Conservation (phyloP, 1,284 basidiomycete species). For the Rhodotorula sp. region DNA sequence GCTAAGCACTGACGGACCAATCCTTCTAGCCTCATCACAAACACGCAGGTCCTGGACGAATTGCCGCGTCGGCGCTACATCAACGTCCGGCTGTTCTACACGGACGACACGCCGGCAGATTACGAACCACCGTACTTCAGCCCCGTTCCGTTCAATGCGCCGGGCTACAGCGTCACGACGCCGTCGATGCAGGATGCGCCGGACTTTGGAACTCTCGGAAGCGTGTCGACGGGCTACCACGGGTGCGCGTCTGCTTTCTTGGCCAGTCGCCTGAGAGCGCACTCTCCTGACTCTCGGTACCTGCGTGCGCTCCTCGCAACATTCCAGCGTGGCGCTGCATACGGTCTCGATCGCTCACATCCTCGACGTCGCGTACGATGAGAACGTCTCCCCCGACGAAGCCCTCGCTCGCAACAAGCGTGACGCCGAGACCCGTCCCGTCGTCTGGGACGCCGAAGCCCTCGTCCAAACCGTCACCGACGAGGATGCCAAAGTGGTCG, state of each 20-base stretch:
- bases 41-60: conserved; percentile 70
- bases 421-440: conserved; percentile 28
- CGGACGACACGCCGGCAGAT: conserved; percentile 63
- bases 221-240: conserved; percentile 30
- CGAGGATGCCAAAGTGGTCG: conserved; percentile 13
- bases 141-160: conserved; percentile 7
- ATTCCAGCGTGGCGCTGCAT: conserved; percentile 21
- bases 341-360: conserved; percentile 38
- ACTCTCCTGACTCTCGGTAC: too few species aligned
- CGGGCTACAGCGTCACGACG: conserved; percentile 23
- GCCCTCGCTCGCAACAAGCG: conserved; percentile 21
- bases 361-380: conserved; percentile 39
- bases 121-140: conserved; percentile 40
- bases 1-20: background rate
- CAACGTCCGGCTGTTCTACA: conserved; percentile 79
- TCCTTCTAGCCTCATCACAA: conserved; percentile 64
- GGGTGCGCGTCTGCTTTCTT: conserved; percentile 11
- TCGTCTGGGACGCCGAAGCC: conserved; percentile 40
- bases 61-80: conserved; percentile 73
- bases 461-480: conserved; percentile 24
- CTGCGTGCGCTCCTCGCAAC: background rate
- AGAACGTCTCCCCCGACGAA: conserved; percentile 23
- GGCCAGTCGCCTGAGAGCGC: background rate
- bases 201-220: conserved; percentile 26
- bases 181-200: conserved; percentile 18